Evolutionary conservation across 2,329 filamentous ascomycete species (phyloP).

Genomic region (Neofusicoccum laricinum): DNA sequence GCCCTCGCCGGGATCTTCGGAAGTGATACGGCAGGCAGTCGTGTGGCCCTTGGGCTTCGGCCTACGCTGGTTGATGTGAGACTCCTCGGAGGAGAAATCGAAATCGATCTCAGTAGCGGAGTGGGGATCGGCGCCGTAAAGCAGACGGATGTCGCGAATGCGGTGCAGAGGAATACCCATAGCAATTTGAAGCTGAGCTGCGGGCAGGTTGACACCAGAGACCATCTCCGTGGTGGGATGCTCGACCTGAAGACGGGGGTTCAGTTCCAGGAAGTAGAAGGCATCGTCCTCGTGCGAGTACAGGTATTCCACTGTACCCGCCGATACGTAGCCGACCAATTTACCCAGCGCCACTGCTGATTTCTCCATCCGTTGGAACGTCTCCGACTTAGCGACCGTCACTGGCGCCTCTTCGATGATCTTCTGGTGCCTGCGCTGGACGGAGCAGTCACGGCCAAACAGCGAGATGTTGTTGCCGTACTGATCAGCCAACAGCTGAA

Average conservation of each 20-base stretch:
- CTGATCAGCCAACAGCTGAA: slow-evolving; percentile 95
- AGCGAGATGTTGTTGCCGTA: slow-evolving; percentile 99
- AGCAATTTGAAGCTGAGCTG: slow-evolving; percentile 95
- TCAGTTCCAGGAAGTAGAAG: slow-evolving; percentile 98
- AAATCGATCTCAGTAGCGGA: slow-evolving; percentile 88
- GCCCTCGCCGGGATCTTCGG: slow-evolving; percentile 95
- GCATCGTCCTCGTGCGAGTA: slow-evolving; percentile 98
- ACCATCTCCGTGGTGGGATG: slow-evolving; percentile 99
- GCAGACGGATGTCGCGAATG: slow-evolving; percentile 90
- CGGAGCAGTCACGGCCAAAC: slow-evolving; percentile 97
- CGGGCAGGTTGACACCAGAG: slow-evolving; percentile 92
- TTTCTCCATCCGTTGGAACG: slow-evolving; percentile 95
- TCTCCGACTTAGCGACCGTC: slow-evolving; percentile 84
- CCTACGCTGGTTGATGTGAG: slow-evolving; percentile 78
- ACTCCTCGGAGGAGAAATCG: slow-evolving; percentile 85
- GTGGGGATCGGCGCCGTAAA: slow-evolving; percentile 94
- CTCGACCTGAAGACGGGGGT: slow-evolving; percentile 98
- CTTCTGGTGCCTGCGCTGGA: slow-evolving; percentile 97
- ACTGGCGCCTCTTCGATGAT: slow-evolving; percentile 99
- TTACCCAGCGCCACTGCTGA: slow-evolving; percentile 90
- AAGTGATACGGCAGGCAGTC: slow-evolving; percentile 98
- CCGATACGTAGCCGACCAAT: slow-evolving; percentile 96
- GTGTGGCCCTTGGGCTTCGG: slow-evolving; percentile 95
- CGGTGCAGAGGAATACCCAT: slow-evolving; percentile 97
- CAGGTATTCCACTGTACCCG: slow-evolving; percentile 97